These are phyloP conservation scores for Aspergillus felis DNA, from an alignment of 2,329 filamentous ascomycete genomes.

Conservation along the genomic window DNA sequence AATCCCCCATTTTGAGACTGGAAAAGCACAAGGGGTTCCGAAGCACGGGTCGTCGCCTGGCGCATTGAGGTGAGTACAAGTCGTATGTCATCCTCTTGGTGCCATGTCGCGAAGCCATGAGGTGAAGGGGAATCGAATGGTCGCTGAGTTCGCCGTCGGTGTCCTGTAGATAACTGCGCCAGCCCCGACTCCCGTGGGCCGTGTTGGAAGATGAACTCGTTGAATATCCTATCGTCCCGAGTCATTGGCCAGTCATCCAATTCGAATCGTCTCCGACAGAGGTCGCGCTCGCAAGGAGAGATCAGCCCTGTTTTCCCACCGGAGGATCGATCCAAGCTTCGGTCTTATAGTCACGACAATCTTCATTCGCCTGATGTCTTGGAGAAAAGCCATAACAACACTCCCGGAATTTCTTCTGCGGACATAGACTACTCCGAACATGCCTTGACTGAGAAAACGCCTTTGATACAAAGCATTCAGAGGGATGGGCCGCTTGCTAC, in stretches of 20 bases:
- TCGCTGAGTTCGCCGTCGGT: constrained; percentile 16
- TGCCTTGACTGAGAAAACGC: constrained; percentile 62
- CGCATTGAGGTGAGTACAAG: constrained; percentile 37
- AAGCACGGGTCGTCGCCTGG: constrained; percentile 34
- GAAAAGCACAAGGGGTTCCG: constrained; percentile 4
- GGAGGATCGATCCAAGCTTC: constrained; percentile 33
- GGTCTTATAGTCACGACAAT: constrained; percentile 43
- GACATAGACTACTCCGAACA: constrained; percentile 27
- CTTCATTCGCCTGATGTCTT: constrained; percentile 28
- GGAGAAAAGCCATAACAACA: constrained; percentile 27
- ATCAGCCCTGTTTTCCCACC: constrained; percentile 29
- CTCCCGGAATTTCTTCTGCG: constrained; percentile 17
- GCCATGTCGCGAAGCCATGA: not conserved
- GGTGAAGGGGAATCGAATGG: not conserved
- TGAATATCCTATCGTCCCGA: constrained; percentile 87
- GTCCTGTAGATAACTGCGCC: constrained; percentile 32
- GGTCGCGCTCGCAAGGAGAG: constrained; percentile 52
- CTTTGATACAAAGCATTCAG: constrained; percentile 53
- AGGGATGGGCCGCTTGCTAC: constrained; percentile 35
- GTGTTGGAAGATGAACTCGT: constrained; percentile 80
- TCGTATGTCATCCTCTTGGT: constrained; percentile 5
- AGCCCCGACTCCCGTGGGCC: constrained; percentile 45
- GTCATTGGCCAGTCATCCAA: constrained; percentile 61
- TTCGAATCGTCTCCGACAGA: constrained; percentile 46
- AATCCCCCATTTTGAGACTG: not conserved